Evolutionary conservation across 768 basidiomycete genomes (phyloP), one percentile per base, ranked within the genome.

Genomic region (Trametes sanguinea): DNA sequence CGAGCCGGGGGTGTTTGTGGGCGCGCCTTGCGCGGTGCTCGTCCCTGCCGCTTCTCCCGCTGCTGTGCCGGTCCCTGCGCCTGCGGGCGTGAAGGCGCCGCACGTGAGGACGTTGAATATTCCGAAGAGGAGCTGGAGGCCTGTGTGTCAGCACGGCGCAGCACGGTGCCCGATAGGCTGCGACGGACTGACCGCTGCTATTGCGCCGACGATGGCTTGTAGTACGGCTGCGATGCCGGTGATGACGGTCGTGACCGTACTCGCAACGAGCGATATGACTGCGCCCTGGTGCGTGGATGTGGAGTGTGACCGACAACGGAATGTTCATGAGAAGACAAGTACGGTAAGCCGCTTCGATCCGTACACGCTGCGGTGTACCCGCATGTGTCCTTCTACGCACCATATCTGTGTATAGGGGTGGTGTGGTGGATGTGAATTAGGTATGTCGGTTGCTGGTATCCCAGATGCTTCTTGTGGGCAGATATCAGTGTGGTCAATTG

Each of bases 31-130:
- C 6, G 46, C 37, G 16, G 56, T 48, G 39, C 33, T 42, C 29
- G 56, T 57, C 37, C 56, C 56, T 22, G 56, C 56, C n/a, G 56
- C 56, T 42, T 50, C 56, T 22, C 56, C 56, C 11, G 56, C 56
- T 27, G 46, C 56, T 1, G 56, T 57, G 37, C 56, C 56, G 2
- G 56, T 50, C 6, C 56, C 47, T 30, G 37, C 46, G 37, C 56
- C 56, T 11, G 56, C 27, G 11, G 56, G 47, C 16, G 47, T 13
- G 46, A 57, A 57, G 4, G 56, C 47, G 27, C 56, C 56, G 22
- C 47, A 50, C 10, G 56, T 50, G 39, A 57, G 46, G 56, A 57
- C 47, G 47, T 50, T 57, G 56, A 57, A 57, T 35, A 50, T 50
- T 6, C 47, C 47, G 37, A 57, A 57, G 39, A 57, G 47, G 27